phyloP scores from a whole-genome alignment of 2,329 filamentous ascomycete species.

The Thielaviopsis musarum region DNA sequence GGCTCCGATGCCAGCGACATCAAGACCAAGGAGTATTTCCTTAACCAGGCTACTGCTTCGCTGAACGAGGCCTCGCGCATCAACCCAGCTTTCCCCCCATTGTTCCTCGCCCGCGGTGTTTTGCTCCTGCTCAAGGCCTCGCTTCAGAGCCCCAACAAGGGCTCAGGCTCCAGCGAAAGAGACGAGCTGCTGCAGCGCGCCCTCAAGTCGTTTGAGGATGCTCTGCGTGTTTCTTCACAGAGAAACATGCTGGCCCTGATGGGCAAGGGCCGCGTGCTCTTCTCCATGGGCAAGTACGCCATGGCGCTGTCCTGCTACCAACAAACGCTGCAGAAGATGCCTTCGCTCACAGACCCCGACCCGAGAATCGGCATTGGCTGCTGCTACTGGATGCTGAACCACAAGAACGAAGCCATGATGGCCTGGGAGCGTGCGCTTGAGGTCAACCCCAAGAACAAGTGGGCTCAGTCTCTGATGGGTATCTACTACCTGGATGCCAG shows the following conservation, averaged over 20 bases:
- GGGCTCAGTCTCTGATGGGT: conserved; percentile 77
- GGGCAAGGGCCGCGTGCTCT: conserved; percentile 75
- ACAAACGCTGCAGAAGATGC: conserved; percentile 69
- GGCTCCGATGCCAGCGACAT: conserved; percentile 49
- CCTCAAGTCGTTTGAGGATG: conserved; percentile 88
- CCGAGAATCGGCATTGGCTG: conserved; percentile 91
- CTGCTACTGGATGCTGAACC: conserved; percentile 92
- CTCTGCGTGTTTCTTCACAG: conserved; percentile 64
- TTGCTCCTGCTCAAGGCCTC: conserved; percentile 78
- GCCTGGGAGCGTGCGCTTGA: conserved; percentile 84
- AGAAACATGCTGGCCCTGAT: conserved; percentile 86
- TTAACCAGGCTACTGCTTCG: conserved; percentile 76
- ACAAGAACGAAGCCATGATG: conserved; percentile 77
- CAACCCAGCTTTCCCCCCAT: conserved; percentile 78
- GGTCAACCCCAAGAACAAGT: conserved; percentile 67
- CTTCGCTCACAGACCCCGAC: conserved; percentile 78
- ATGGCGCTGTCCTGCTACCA: conserved; percentile 79
- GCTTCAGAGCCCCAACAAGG: conserved; percentile 48
- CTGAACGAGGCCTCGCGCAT: conserved; percentile 92
- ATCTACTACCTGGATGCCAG: conserved; percentile 81
- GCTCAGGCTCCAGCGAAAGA: conserved; percentile 33
- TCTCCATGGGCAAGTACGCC: conserved; percentile 69
- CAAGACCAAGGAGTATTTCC: conserved; percentile 84
- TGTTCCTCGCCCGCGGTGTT: conserved; percentile 82
- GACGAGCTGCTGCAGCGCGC: conserved; percentile 70